Base-by-base conservation (phyloP, 2,329 filamentous ascomycete species). In the Berkeleyomyces basicola region DNA sequence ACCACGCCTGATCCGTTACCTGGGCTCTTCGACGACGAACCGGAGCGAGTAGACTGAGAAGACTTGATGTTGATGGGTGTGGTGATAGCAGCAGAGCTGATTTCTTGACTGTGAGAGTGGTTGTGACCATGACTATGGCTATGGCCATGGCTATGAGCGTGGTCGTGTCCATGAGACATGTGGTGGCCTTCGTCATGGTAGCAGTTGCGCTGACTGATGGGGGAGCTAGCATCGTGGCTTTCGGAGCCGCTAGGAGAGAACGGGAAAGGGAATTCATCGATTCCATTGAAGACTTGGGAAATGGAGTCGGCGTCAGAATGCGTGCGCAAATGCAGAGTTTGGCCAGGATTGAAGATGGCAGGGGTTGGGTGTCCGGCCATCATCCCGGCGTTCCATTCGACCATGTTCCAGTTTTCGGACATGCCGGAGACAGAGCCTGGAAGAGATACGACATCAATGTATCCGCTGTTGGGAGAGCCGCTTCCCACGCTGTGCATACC, bases 311-410 rank as follows among this genome's bases (percentile, higher is more conserved):
- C 73, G 68, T 84, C 82, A 42, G 91, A 86, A 1, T 87, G 93
- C 62, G 86, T 91, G 68, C 91, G 83, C 70, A 95, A 81, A 75
- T 96, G 92, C 60, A 97, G 77, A 0, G 90, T 95, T 75, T 96
- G 88, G 66, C 86, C 84, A 1, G 92, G 92, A 74, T 96, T 96
- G 78, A 95, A 95, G 70, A 96, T 91, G 67, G 88, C 85, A 47
- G 78, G 73, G 66, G 77, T 82, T 60, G 82, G 80, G 39, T 57
- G 55, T 16, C 7, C 33, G 47, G 62, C 57, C 39, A 62, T 64
- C 51, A 64, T 49, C 23, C 58, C 59, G n/a, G 64, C 36, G 44
- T 49, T 51, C 71, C 83, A 82, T 67, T 93, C 88, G 63, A 96
- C 84, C 67, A 87, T 82, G 59, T 83, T 84, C 91, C 91, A 97